Conservation (phyloP, 2,329 filamentous ascomycete genomes). For the Dothidotthia symphoricarpi region DNA sequence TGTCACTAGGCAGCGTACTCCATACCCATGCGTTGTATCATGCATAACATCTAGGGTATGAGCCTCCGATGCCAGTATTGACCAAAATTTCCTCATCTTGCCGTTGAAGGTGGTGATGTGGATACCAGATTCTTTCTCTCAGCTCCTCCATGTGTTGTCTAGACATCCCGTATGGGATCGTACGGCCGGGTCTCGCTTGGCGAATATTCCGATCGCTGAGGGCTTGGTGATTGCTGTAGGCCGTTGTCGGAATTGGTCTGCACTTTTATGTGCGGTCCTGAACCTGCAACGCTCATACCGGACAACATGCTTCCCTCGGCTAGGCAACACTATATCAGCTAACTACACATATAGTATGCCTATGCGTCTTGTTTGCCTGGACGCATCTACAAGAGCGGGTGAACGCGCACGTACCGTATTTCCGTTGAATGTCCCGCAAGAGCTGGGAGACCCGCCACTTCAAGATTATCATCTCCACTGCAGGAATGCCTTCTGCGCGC, state of each 20-base stretch:
- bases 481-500: conserved; percentile 36
- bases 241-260: conserved; percentile 28
- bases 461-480: conserved; percentile 40
- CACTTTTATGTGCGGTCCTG: conserved; percentile 31
- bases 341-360: conserved; percentile 20
- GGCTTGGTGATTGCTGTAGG: conserved; percentile 30
- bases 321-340: conserved; percentile 35
- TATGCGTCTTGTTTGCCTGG: conserved; percentile 17
- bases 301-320: conserved; percentile 40
- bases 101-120: conserved; percentile 11
- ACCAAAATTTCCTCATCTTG: conserved; percentile 13
- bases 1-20: conserved; percentile 4
- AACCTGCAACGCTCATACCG: conserved; percentile 29
- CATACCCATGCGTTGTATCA: conserved; percentile 6
- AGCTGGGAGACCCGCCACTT: conserved; percentile 41
- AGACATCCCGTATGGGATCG: conserved; percentile 40
- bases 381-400: conserved; percentile 18
- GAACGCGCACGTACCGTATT: conserved; percentile 36
- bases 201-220: conserved; percentile 33
- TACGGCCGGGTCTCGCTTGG: conserved; percentile 38
- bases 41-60: conserved; percentile 23
- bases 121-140: conserved; percentile 22
- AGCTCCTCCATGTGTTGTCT: conserved; percentile 10
- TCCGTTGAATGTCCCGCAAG: conserved; percentile 38
- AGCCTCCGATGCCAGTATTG: conserved; percentile 15